These are phyloP conservation scores for Cochlearia excelsa DNA, from an alignment of 345 rosid species.

Conservation along the genomic window DNA sequence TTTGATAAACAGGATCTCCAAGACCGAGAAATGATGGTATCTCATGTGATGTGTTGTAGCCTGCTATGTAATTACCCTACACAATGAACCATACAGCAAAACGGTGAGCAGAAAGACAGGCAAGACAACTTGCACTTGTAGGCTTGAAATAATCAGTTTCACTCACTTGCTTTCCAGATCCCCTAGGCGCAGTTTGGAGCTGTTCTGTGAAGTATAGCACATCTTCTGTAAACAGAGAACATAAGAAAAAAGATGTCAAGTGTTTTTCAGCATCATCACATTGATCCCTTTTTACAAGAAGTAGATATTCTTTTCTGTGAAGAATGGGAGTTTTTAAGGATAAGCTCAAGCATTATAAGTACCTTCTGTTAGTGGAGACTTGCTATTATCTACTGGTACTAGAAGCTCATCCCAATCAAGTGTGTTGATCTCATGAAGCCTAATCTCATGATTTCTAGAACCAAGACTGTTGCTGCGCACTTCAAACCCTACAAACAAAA, in stretches of 20 bases:
- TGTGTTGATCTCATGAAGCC: conserved; percentile 86
- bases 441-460: conserved; percentile 55
- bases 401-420: conserved; percentile 97
- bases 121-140: conserved; percentile 10
- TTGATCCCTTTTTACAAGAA: not conserved
- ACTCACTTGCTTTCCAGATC: conserved; percentile 50
- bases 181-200: conserved; percentile 38
- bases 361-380: conserved; percentile 49
- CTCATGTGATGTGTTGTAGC: conserved; percentile 26
- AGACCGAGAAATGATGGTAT: conserved; percentile 25
- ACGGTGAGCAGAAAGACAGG: conserved; percentile 21
- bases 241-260: conserved; percentile 16
- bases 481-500: conserved; percentile 7
- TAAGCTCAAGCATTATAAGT: conserved; percentile 12
- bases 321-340: not conserved
- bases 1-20: conserved; percentile 33
- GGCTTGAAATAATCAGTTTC: not conserved
- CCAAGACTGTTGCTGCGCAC: conserved; percentile 40
- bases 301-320: not conserved
- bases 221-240: conserved; percentile 40
- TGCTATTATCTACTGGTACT: conserved; percentile 47
- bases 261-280: conserved; percentile 6
- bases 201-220: conserved; percentile 41
- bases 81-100: conserved; percentile 19
- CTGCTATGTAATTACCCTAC: conserved; percentile 29